Percentiles rank a stretch among this genome's conserved stretches.
Conservation (phyloP, 2,329 filamentous ascomycete species). For the Volutella citrinella region DNA sequence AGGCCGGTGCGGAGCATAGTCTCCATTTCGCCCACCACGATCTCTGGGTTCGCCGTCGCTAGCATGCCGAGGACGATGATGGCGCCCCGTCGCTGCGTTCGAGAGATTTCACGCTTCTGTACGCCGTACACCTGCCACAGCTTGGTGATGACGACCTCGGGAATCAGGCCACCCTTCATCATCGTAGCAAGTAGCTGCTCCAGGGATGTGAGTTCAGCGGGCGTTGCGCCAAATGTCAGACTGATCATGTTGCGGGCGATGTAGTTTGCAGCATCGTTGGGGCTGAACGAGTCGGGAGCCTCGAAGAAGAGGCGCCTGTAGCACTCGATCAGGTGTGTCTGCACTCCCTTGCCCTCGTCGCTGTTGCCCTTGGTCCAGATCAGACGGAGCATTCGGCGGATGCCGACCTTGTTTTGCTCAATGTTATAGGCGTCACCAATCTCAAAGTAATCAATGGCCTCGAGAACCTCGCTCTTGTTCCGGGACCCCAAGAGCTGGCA, state of each 20-base stretch:
- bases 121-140: constrained; percentile 97
- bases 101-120: constrained; percentile 89
- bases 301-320: constrained; percentile 97
- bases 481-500: constrained; percentile 87
- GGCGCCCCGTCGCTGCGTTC: constrained; percentile 82
- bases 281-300: constrained; percentile 81
- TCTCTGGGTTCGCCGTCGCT: constrained; percentile 85
- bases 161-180: constrained; percentile 90
- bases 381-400: constrained; percentile 89
- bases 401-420: constrained; percentile 87
- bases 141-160: constrained; percentile 83
- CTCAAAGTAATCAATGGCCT: constrained; percentile 98
- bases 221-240: constrained; percentile 91
- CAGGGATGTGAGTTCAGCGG: constrained; percentile 89
- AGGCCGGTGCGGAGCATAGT: constrained; percentile 89
- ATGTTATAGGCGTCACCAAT: constrained; percentile 95
- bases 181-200: constrained; percentile 95
- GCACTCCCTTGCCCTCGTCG: constrained; percentile 97
- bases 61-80: constrained; percentile 98
- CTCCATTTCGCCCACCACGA: constrained; percentile 93
- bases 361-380: constrained; percentile 99
- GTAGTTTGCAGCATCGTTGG: constrained; percentile 91
- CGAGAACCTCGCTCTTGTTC: constrained; percentile 98
- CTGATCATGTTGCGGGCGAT: constrained; percentile 99
- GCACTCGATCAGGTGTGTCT: constrained; percentile 93